Evolutionary conservation across 2,329 filamentous ascomycete genomes (phyloP), one percentile per base, ranked within the genome.

Genomic region (Trichophyton benhamiae): DNA sequence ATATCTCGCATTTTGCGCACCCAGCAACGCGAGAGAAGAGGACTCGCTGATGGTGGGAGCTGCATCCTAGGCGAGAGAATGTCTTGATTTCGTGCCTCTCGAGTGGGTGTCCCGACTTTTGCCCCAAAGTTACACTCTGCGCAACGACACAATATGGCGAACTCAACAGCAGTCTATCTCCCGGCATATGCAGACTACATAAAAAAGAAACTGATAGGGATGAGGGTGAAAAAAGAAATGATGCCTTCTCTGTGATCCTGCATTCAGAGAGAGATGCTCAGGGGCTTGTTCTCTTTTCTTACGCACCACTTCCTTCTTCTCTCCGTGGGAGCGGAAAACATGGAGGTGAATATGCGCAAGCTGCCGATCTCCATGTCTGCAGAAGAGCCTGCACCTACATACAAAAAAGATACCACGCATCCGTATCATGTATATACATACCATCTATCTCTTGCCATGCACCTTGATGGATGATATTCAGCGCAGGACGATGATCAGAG

Each of bases 41-140:
- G 25, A 3, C 20, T 36, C 52, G 52, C 8, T 30, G 52, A 27
- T 2, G 11, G 3, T 13, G 13, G 52, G 52, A 55, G 22, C 52
- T 55, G 27, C 52, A 20, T 36, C 27, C 17, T 55, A 52, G 46
- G 11, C 22, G 52, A 55, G n/a, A 9, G 20, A 36, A 55, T n/a
- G 15, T 55, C 52, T 38, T 17, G 52, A 55, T 30, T 36, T 13
- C 9, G 27, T 27, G 4, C 15, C 30, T 36, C 52, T 15, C 27
- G 13, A 38, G 25, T 20, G 27, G 46, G 20, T 27, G 52, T 36
- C 52, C 52, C 52, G 33, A 38, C 13, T 55, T 55, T 55, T 27
- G 25, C 52, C 27, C 52, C 15, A 55, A 55, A 55, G 52, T 55
- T 55, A 55, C 52, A 55, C 52, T 8, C 33, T 55, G 52, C 52